These are phyloP conservation scores for Scedosporium aurantiacum DNA, from an alignment of 2,329 filamentous ascomycete species.

Conservation along the genomic window DNA sequence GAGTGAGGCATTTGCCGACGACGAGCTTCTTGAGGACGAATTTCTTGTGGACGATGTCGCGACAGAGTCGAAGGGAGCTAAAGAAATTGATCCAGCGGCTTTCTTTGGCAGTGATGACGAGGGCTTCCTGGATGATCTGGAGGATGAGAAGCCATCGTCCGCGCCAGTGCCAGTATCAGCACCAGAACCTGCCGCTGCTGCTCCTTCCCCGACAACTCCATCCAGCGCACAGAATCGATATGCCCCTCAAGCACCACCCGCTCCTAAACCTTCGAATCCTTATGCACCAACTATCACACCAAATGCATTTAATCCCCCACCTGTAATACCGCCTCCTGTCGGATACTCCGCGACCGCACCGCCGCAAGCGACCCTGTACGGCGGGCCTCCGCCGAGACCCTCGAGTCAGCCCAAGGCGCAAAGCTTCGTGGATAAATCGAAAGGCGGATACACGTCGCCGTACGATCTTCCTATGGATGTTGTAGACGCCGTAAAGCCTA, in stretches of 20 bases:
- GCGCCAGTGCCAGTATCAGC: conserved; percentile 4
- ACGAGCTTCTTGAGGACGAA: conserved; percentile 55
- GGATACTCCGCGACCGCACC: conserved; percentile 11
- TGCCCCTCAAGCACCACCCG: conserved; percentile 9
- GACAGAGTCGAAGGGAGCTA: conserved; percentile 21
- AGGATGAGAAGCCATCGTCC: conserved; percentile 23
- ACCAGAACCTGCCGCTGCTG: neutral
- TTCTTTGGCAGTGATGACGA: conserved; percentile 78
- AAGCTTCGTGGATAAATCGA: conserved; percentile 84
- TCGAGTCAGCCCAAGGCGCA: conserved; percentile 50
- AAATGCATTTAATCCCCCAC: conserved; percentile 11
- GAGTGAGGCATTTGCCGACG: conserved; percentile 67
- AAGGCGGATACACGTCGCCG: conserved; percentile 84
- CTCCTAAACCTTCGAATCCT: conserved; percentile 5
- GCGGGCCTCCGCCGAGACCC: conserved; percentile 22
- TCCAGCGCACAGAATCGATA: conserved; percentile 11
- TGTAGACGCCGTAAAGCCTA: conserved; percentile 42
- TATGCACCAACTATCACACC: conserved; percentile 10
- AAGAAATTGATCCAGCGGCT: conserved; percentile 47
- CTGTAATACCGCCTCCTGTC: conserved; percentile 13
- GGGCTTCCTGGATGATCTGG: conserved; percentile 67
- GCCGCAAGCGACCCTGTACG: conserved; percentile 21
- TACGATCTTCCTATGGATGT: conserved; percentile 93
- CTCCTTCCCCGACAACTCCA: neutral
- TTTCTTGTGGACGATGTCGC: conserved; percentile 49